These are phyloP conservation scores for Fusarium coffeatum DNA, from an alignment of 2,329 filamentous ascomycete species.

Conservation along the genomic window DNA sequence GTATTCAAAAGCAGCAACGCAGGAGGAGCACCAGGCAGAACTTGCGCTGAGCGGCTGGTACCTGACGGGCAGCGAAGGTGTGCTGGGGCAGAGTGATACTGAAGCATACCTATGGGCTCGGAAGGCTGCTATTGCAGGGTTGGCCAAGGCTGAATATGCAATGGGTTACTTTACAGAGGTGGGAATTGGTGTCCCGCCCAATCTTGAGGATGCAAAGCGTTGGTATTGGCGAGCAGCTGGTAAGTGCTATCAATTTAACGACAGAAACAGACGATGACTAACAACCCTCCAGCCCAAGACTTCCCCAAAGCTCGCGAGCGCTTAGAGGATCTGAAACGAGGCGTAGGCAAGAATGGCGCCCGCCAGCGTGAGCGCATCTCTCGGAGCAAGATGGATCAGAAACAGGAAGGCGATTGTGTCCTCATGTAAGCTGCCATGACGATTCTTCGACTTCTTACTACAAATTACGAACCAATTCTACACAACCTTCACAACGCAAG, in stretches of 20 bases:
- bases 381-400: conserved; percentile 81
- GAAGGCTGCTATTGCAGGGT: conserved; percentile 87
- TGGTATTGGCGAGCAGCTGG: conserved; percentile 98
- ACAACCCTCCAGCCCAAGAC: conserved; percentile 77
- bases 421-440: conserved; percentile 73
- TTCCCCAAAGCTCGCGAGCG: conserved; percentile 93
- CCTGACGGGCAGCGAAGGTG: conserved; percentile 87
- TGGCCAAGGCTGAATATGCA: conserved; percentile 95
- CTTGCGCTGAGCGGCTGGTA: conserved; percentile 92
- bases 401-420: conserved; percentile 88
- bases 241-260: conserved; percentile 63
- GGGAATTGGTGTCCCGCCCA: conserved; percentile 87
- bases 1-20: conserved; percentile 91
- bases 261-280: conserved; percentile 38
- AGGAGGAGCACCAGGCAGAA: conserved; percentile 95
- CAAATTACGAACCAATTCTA: conserved; percentile 4
- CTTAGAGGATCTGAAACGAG: conserved; percentile 87
- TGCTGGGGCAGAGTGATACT: conserved; percentile 90
- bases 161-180: conserved; percentile 98
- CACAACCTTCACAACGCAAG: neutral
- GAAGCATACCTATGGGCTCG: conserved; percentile 98
- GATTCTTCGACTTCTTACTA: neutral
- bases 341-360: conserved; percentile 73
- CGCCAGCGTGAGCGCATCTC: conserved; percentile 83
- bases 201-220: conserved; percentile 93